A percentile compares a stretch with the other conserved stretches of the same genome.
Conservation (phyloP, 768 basidiomycete genomes). For the Dacryopinax spathularia region DNA sequence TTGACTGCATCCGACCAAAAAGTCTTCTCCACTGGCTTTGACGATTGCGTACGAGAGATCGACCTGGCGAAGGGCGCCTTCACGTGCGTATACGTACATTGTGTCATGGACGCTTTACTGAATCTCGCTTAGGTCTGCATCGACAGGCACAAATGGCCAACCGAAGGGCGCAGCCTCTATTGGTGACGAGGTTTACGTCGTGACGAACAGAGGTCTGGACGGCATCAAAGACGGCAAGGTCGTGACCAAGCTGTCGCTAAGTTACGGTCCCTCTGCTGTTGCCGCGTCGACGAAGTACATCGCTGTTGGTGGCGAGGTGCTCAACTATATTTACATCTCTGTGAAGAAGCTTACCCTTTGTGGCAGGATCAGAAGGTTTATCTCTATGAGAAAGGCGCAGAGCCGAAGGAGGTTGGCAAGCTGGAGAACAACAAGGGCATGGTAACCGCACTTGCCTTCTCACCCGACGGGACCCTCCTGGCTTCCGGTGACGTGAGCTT, state of each 20-base stretch:
- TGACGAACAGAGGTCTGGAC: slow-evolving; percentile 44
- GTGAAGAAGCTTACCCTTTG: slow-evolving; percentile 11
- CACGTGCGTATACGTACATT: slow-evolving; percentile 32
- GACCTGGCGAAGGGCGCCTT: slow-evolving; percentile 32
- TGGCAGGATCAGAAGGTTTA: slow-evolving; percentile 58
- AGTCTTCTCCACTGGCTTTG: slow-evolving; percentile 61
- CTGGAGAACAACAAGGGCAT: slow-evolving; percentile 56
- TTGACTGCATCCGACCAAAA: slow-evolving; percentile 39
- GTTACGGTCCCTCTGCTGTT: slow-evolving; percentile 43
- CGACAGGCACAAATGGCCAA: slow-evolving; percentile 24
- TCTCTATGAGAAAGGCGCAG: slow-evolving; percentile 39
- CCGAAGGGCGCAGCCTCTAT: slow-evolving; percentile 51
- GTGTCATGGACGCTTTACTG: neutral
- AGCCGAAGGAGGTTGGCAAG: slow-evolving; percentile 38
- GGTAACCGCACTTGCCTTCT: slow-evolving; percentile 64
- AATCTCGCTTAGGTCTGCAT: neutral
- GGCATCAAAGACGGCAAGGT: slow-evolving; percentile 58
- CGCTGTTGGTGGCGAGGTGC: slow-evolving; percentile 63
- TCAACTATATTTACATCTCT: slow-evolving; percentile 15
- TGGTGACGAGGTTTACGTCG: slow-evolving; percentile 50
- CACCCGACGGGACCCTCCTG: slow-evolving; percentile 57
- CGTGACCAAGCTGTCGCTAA: slow-evolving; percentile 40
- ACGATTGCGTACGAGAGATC: slow-evolving; percentile 64
- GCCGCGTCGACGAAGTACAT: slow-evolving; percentile 37
- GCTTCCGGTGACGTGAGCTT: slow-evolving; percentile 78